Base-by-base conservation (phyloP, 1,139 yeast genomes). In the Sugiyamaella sp. region DNA sequence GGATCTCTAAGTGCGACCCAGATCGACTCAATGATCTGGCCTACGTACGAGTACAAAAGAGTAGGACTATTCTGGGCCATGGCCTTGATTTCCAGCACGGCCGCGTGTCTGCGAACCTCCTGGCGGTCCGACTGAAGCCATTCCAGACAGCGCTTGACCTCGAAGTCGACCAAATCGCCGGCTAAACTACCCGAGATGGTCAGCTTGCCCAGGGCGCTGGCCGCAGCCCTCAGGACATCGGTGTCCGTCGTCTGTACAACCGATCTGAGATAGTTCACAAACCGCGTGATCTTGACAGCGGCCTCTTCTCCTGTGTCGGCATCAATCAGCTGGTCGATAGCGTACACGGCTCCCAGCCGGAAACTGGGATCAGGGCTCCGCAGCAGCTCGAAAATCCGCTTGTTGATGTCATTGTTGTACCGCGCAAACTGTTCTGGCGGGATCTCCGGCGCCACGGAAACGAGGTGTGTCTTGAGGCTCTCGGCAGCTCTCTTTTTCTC, bases 121-220 rank as follows among this genome's bases (percentile, higher is more conserved):
- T 86, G 91, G 61, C 89, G 85, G 61, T 86, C 91, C 20, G 85
- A 78, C 54, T 87, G 91, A 33, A 93, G 78, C 95, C 97, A 87
- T 69, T 93, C 98, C 51, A 91, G 77, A 45, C 97, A 90, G 53
- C 90, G 78, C 65, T 87, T 88, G 10, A 95, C 95, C 68, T 93
- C 97, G 63, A 84, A 87, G 60, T 91, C 97, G 25, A 93, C 97
- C 69, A 93, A 86, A 54, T 90, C 97, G 0, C 95, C 90, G 0
- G 96, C 89, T 53, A 90, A 73, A 1, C 95, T 82, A 0, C 96
- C 95, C 0, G 96, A 91, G 1, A 86, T 82, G 0, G 98, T 96
- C 60, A 93, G 74, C 62, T 86, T 86, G 5, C 98, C 98, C 62
- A 93, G 75, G 0, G 97, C 88, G 51, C 79, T 80, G 1, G 96